These are phyloP conservation scores for Metarhizium rileyi DNA, from an alignment of 2,329 filamentous ascomycete genomes.

Conservation along the genomic window DNA sequence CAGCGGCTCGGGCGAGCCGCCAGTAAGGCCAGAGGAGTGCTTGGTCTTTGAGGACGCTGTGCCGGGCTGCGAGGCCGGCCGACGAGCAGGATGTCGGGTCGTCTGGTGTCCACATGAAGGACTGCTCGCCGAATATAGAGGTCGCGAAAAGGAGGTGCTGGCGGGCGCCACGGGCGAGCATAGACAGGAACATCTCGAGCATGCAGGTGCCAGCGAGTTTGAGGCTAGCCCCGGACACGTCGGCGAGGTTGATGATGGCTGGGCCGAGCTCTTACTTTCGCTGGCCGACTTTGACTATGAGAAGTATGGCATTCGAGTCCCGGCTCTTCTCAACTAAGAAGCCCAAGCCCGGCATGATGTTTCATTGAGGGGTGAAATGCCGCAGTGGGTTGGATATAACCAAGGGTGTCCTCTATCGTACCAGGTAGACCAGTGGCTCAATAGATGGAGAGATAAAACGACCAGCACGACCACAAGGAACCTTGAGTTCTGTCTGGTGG, in stretches of 20 bases:
- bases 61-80: neutral
- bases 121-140: neutral
- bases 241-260: neutral
- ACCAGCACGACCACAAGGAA: too few species aligned
- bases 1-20: neutral
- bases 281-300: neutral
- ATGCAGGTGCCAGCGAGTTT: neutral
- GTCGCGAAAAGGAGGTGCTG: neutral
- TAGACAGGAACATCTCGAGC: neutral
- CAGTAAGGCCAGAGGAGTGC: neutral
- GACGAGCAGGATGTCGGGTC: neutral
- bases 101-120: conserved; percentile 1
- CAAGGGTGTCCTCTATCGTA: too few species aligned
- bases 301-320: neutral
- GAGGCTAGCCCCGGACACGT: neutral
- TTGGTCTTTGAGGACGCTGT: conserved; percentile 3
- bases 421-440: too few species aligned
- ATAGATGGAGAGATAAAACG: too few species aligned
- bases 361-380: too few species aligned
- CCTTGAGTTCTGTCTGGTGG: too few species aligned
- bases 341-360: too few species aligned
- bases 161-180: neutral
- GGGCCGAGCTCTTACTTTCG: neutral
- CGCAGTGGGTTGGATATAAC: too few species aligned
- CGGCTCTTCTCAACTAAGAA: too few species aligned